Conservation (phyloP, 1,284 basidiomycete species). For the Nidula niveotomentosa region DNA sequence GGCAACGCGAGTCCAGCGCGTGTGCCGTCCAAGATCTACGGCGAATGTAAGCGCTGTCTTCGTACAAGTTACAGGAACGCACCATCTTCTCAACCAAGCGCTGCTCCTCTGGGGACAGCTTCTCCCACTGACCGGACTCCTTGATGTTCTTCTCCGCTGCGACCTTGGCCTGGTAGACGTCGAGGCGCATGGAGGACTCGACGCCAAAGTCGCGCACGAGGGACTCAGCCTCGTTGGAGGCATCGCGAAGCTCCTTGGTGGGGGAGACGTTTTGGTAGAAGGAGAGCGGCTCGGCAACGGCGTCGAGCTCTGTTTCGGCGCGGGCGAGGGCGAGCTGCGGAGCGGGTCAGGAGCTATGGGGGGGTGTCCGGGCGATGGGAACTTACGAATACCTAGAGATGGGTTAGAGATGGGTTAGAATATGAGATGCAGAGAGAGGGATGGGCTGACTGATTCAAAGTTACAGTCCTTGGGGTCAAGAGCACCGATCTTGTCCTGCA, state of each 20-base stretch:
- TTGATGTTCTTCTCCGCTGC: constrained; percentile 70
- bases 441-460: constrained; percentile 52
- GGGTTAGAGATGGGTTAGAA: constrained; percentile 5
- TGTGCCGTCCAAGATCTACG: constrained; percentile 65
- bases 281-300: constrained; percentile 48
- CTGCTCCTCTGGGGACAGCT: constrained; percentile 64
- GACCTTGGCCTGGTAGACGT: constrained; percentile 72
- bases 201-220: constrained; percentile 51
- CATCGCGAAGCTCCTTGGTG: constrained; percentile 70
- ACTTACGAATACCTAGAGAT: constrained; percentile 65
- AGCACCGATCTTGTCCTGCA: constrained; percentile 64
- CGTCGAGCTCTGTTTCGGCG: too few species aligned
- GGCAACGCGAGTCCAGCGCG: constrained; percentile 75
- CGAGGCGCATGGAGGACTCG: constrained; percentile 74
- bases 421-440: not conserved
- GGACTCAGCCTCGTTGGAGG: constrained; percentile 45
- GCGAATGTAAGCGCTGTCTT: not conserved
- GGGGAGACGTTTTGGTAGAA: constrained; percentile 84
- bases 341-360: too few species aligned
- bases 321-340: too few species aligned
- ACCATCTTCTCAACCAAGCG: constrained; percentile 74
- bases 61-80: not conserved
- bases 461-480: constrained; percentile 55
- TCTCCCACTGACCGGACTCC: constrained; percentile 51
- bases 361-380: too few species aligned